These are phyloP conservation scores for Gynochthodes officinalis DNA, from an alignment of 257 asterid species.

Conservation along the genomic window DNA sequence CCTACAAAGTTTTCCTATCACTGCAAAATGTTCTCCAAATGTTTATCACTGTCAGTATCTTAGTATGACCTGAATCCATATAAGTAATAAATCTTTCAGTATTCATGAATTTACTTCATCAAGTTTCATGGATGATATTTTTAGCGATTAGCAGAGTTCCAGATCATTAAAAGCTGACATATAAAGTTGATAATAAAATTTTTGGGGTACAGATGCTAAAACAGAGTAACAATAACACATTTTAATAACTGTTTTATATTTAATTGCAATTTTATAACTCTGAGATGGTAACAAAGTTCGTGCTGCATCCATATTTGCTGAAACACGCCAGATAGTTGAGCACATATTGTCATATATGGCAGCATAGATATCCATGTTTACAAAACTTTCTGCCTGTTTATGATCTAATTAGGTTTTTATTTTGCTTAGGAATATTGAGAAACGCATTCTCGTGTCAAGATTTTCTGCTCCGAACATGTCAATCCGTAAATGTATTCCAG, in stretches of 20 bases:
- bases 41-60: not conserved
- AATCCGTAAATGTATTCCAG: conserved; percentile 58
- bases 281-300: not conserved
- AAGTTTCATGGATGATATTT: not conserved
- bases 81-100: not conserved
- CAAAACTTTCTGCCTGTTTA: not conserved
- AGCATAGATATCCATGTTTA: not conserved
- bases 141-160: not conserved
- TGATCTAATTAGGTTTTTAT: conserved; percentile 2
- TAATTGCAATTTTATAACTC: too few species aligned
- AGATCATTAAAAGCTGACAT: not conserved
- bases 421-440: conserved; percentile 63
- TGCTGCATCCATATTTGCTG: not conserved
- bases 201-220: too few species aligned
- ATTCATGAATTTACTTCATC: not conserved
- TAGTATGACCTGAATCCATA: not conserved
- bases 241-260: too few species aligned
- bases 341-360: not conserved
- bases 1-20: not conserved
- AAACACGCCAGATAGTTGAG: not conserved
- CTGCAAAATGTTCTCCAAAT: not conserved
- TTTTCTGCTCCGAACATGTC: conserved; percentile 67
- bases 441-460: conserved; percentile 57
- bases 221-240: too few species aligned
- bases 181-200: not conserved